Base-by-base conservation (phyloP, 768 basidiomycete genomes). In the Dendrothele bispora region DNA sequence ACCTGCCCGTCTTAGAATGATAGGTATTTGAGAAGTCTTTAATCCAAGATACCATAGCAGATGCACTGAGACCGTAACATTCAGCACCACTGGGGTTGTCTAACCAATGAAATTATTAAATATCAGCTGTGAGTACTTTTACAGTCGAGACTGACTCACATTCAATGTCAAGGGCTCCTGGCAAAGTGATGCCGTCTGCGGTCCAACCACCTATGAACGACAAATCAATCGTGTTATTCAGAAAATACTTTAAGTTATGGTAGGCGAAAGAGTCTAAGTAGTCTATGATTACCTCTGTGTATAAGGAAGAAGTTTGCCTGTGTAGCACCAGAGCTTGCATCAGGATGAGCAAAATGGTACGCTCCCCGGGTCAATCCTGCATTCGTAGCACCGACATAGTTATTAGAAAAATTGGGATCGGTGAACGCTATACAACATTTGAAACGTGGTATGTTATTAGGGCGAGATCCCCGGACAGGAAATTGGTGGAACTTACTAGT, bases 21-120 rank as follows among this genome's bases (percentile, higher is more conserved):
- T 84, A 86, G 0, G 83, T 83, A 56, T 73, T 61, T 2, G 82
- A 82, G 64, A 86, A 86, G 57, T 79, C 78, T 26, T 61, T 49
- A 42, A 87, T 71, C 83, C 84, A 85, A 11, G 72, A 57, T n/a
- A 83, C 81, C 82, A 86, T 84, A 5, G 68, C 59, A 4, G 80
- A 53, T 6, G 72, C 61, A 40, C 70, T 75, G 56, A 80, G 54
- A 12, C 73, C 82, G 52, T 81, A 84, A 62, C 82, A 86, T 37
- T 66, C 67, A 5, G 67, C 69, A 21, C 77, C 78, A 53, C 62
- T 61, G 5, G 80, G 76, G 56, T 77, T 78, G 49, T 79, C 80
- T 84, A 48, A 36, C 22, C 21, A 18, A 2, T 3, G 15, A 26
- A n/a, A 39, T n/a, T 17, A 29, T 17, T 6, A 12, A 42, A 15